A percentile compares a stretch with the other conserved stretches of the same genome.
Evolutionary conservation across 345 rosid species (phyloP).

Genomic region (Corchorus capsularis): DNA sequence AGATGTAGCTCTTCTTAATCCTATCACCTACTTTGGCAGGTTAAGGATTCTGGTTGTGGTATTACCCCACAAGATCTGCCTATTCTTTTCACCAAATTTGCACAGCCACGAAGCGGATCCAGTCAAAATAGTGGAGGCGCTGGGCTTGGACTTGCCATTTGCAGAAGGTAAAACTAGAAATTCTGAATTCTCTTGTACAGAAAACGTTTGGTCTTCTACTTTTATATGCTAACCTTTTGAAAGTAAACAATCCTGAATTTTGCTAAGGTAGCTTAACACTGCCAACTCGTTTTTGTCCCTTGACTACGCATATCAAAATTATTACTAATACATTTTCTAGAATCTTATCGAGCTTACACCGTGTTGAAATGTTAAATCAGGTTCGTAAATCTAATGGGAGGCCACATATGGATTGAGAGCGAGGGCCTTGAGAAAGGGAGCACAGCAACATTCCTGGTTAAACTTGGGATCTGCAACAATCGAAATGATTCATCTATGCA

Average conservation of each 20-base stretch:
- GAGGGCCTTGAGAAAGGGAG: constrained; percentile 82
- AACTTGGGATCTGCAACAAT: constrained; percentile 60
- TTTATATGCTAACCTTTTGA: background rate
- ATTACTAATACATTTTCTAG: background rate
- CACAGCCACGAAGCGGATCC: constrained; percentile 55
- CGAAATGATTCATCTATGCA: constrained; percentile 35
- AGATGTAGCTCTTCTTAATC: constrained; percentile 6
- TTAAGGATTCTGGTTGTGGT: constrained; percentile 91
- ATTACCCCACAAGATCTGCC: constrained; percentile 74
- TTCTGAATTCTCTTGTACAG: background rate
- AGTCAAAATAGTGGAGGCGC: constrained; percentile 48
- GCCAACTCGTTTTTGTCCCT: background rate
- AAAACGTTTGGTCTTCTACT: background rate
- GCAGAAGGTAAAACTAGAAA: constrained; percentile 64
- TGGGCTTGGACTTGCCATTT: constrained; percentile 94
- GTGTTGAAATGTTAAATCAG: constrained; percentile 41
- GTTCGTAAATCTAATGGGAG: constrained; percentile 92
- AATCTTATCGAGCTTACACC: background rate
- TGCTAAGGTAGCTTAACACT: background rate
- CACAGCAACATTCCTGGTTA: constrained; percentile 59
- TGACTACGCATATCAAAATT: background rate
- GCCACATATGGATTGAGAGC: constrained; percentile 89
- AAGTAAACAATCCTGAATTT: background rate
- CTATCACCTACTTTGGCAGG: constrained; percentile 46
- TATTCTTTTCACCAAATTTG: constrained; percentile 64